These are phyloP conservation scores for Coelastrella sp. DNA, from an alignment of 139 green algal genomes.

Conservation along the genomic window DNA sequence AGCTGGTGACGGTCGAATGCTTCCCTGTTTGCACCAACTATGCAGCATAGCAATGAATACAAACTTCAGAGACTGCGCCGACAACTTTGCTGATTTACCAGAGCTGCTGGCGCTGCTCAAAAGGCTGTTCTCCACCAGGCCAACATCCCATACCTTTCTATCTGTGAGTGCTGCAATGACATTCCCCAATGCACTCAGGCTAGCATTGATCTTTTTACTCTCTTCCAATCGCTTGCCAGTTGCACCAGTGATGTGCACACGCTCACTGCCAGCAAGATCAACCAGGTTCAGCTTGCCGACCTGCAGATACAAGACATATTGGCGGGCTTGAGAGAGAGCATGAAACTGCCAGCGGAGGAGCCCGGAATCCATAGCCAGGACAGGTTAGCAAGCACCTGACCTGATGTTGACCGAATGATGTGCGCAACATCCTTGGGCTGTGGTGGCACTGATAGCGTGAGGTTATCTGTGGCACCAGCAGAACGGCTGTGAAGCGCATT, in stretches of 20 bases:
- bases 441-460: too few relatives aligned
- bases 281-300: slow-evolving; percentile 99
- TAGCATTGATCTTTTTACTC: slow-evolving; percentile 98
- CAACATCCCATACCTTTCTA: slow-evolving; percentile 42
- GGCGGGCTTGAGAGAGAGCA: too few relatives aligned
- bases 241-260: slow-evolving; percentile 93
- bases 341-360: too few relatives aligned
- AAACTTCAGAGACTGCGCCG: not conserved
- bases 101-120: not conserved
- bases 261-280: slow-evolving; percentile 95
- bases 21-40: too few relatives aligned
- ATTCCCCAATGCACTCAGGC: slow-evolving; percentile 94
- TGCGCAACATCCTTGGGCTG: too few relatives aligned
- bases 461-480: too few relatives aligned
- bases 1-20: too few relatives aligned
- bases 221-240: slow-evolving; percentile 95
- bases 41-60: not conserved
- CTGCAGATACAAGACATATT: slow-evolving; percentile 39
- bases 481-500: too few relatives aligned
- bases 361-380: too few relatives aligned
- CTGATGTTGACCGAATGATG: too few relatives aligned
- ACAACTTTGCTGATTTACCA: not conserved
- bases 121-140: not conserved
- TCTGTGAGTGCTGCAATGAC: slow-evolving; percentile 97
- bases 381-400: too few relatives aligned